A percentile compares a stretch with the other conserved stretches of the same genome.
These are phyloP conservation scores for Talaromyces sp. DNA, from an alignment of 2,329 filamentous ascomycete species.

Conservation along the genomic window DNA sequence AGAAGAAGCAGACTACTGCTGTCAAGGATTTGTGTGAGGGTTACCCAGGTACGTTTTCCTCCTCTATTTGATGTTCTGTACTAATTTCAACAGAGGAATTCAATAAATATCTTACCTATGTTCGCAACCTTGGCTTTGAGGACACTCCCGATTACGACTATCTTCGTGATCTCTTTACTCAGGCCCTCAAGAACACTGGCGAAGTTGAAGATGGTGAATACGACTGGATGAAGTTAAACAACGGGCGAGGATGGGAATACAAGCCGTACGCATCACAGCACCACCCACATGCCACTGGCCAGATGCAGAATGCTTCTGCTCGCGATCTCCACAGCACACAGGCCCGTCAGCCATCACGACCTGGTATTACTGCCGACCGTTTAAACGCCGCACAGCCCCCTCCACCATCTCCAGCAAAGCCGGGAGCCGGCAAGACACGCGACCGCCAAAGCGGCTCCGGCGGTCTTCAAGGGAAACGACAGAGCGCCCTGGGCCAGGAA, in stretches of 20 bases:
- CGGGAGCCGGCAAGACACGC: slow-evolving; percentile 67
- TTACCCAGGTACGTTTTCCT: slow-evolving; percentile 64
- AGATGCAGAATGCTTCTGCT: slow-evolving; percentile 74
- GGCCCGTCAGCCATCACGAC: slow-evolving; percentile 59
- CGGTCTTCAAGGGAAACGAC: slow-evolving; percentile 70
- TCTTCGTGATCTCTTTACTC: slow-evolving; percentile 91
- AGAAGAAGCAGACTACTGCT: slow-evolving; percentile 97
- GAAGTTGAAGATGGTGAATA: slow-evolving; percentile 98
- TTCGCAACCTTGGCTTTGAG: slow-evolving; percentile 96
- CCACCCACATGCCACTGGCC: slow-evolving; percentile 74
- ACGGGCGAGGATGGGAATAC: slow-evolving; percentile 88
- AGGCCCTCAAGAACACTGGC: slow-evolving; percentile 88
- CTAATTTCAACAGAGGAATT: slow-evolving; percentile 67
- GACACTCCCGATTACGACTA: slow-evolving; percentile 99
- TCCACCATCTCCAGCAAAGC: slow-evolving; percentile 78
- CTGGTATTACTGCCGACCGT: slow-evolving; percentile 73
- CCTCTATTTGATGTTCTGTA: background rate
- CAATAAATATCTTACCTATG: slow-evolving; percentile 95
- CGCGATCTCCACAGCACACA: slow-evolving; percentile 73
- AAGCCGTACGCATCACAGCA: slow-evolving; percentile 63
- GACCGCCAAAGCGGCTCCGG: slow-evolving; percentile 73
- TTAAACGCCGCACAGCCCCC: slow-evolving; percentile 92
- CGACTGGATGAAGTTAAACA: slow-evolving; percentile 99
- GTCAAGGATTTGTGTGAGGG: slow-evolving; percentile 97
- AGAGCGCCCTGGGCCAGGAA: slow-evolving; percentile 60